Percentiles rank a stretch among this genome's conserved stretches.
Conservation (phyloP, 257 asterid genomes). For the Linaria vulgaris region DNA sequence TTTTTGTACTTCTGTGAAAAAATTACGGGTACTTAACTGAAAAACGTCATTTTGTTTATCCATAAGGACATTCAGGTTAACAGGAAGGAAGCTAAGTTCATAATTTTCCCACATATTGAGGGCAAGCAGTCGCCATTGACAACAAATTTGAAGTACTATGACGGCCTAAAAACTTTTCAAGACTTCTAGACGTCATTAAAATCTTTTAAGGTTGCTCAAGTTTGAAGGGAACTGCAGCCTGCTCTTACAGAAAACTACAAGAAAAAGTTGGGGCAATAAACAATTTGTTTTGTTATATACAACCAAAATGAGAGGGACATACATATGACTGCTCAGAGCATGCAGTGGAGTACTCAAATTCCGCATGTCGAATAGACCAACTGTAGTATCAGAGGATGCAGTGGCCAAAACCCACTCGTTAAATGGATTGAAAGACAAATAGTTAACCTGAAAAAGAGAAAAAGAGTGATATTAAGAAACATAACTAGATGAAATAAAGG, state of each 20-base stretch:
- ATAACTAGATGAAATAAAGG: background rate
- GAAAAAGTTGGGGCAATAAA: background rate
- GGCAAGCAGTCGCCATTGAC: no score
- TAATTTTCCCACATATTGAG: no score
- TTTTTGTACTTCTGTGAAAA: no score
- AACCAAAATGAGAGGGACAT: slow-evolving; percentile 34
- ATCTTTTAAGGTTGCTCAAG: background rate
- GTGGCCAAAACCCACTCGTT: slow-evolving; percentile 93
- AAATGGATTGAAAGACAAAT: slow-evolving; percentile 81
- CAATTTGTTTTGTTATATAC: background rate
- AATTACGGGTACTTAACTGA: no score
- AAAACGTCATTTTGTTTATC: no score
- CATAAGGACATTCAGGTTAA: no score
- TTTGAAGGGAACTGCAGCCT: background rate
- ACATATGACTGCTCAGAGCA: slow-evolving; percentile 73
- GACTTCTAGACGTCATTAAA: background rate
- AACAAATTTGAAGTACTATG: no score
- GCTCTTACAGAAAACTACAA: background rate
- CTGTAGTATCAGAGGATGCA: slow-evolving; percentile 91
- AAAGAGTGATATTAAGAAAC: slow-evolving; percentile 18
- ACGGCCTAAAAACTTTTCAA: background rate
- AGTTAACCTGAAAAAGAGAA: slow-evolving; percentile 64
- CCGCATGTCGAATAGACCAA: slow-evolving; percentile 88
- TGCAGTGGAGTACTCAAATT: slow-evolving; percentile 80
- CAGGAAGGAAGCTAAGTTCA: no score